Base-by-base conservation (phyloP, 2,329 filamentous ascomycete species). In the Ceratocystis smalleyi region DNA sequence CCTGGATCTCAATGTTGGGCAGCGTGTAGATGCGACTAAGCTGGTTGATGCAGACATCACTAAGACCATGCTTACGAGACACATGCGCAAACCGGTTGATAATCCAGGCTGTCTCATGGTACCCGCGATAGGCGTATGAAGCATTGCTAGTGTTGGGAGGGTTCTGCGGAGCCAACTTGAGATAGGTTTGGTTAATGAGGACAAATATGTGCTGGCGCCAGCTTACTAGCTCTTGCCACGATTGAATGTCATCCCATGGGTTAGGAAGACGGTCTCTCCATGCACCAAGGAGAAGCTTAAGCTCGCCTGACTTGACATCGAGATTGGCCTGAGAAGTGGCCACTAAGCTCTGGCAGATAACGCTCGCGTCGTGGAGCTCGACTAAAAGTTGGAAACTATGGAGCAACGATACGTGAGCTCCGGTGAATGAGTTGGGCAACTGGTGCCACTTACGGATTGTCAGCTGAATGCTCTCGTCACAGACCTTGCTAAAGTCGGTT, bases 161-260 rank as follows among this genome's bases (percentile, higher is more conserved):
- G 3, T 87, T 85, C 19, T 83, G 85, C 1, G 91, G 91, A 47
- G 97, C 78, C 57, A 99, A 81, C 63, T 85, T 83, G 10, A 99
- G 82, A 71, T 99, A 99, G 0, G 91, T 96, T 60, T 83, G 84
- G 73, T 99, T 99, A 76, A 99, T 97, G 27, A 99, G 82, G 65
- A 91, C 88, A 77, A 99, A 99, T 67, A 99, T 96, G 74, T 99
- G 94, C 73, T 99, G 95, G 69, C 94, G 85, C 94, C 94, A 99
- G 1, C 94, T 99, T n/a, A 99, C 94, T 49, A 99, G 79, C 72
- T 99, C 95, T 74, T 99, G 94, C 94, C 94, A 99, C 47, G 94
- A 90, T 68, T 95, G 96, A 74, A 99, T 99, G 73, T 99, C 94
- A 73, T 99, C 94, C 94, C 94, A 99, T 2, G 96, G 88, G 71